Base-by-base conservation (phyloP, 2,329 filamentous ascomycete species). In the Monosporascus ibericus region DNA sequence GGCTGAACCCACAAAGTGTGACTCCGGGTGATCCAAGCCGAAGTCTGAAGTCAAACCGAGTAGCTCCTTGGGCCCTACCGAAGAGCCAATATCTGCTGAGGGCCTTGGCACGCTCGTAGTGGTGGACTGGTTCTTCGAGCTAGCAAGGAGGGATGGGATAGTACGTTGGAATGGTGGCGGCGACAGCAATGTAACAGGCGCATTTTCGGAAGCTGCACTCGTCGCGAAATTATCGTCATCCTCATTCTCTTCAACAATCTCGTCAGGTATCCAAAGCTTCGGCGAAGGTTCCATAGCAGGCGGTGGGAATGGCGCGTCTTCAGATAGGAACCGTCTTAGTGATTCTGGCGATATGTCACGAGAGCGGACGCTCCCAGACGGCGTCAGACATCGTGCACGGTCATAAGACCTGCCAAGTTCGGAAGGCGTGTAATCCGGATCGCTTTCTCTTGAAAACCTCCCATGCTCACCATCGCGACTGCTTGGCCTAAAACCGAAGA, bases 181-280 rank as follows among this genome's bases (percentile, higher is more conserved):
- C 2, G 80, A 82, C 17, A 82, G 66, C 40, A 77, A 79, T 20
- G 70, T 64, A 53, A 72, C 76, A 1, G 71, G 64, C 22, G 72
- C 68, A 2, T 55, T 70, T 50, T 81, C 79, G 0, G 74, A 74
- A 6, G 67, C 61, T 3, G 76, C 73, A 1, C 77, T 76, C 4
- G 73, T 75, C n/a, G 80, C 80, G 60, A 85, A 85, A 67, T 84
- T 84, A 57, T 83, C 79, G 58, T 85, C 81, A 55, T 85, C 80
- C 48, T 84, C 80, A 44, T 70, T 70, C 49, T 78, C 76, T 51
- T 80, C 78, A 7, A 65, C 70, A 38, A 74, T 76, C 50, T 78
- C 73, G 48, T 77, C 72, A 2, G 75, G 72, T 22, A 78, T 76
- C 39, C 60, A 59, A 24, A 76, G 57, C 14, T 60, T 61, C 11